These are phyloP conservation scores for Phylloporus sp. DNA, from an alignment of 768 basidiomycete genomes.

Conservation along the genomic window DNA sequence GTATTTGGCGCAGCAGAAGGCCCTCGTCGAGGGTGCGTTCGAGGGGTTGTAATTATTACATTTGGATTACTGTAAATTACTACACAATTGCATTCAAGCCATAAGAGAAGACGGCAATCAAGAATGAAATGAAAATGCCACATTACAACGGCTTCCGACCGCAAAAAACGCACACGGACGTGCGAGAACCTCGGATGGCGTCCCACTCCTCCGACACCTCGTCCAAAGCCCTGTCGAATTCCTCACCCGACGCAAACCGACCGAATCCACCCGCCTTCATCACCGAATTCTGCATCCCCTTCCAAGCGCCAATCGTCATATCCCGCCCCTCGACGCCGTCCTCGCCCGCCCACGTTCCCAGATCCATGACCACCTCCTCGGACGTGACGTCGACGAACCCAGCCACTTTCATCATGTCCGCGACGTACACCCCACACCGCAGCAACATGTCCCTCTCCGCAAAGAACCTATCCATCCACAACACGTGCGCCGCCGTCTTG, in stretches of 20 bases:
- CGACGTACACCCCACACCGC: conserved; percentile 9
- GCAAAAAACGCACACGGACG: conserved; percentile 1
- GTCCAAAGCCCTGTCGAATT: conserved; percentile 17
- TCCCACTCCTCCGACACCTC: conserved; percentile 26
- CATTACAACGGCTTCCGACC: conserved; percentile 14
- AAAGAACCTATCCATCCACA: conserved; percentile 12
- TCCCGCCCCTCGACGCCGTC: conserved; percentile 18
- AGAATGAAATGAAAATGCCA: too few relatives aligned
- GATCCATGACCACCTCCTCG: conserved; percentile 14
- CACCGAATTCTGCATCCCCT: conserved; percentile 21
- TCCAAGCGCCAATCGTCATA: conserved; percentile 14
- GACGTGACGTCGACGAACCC: conserved; percentile 17
- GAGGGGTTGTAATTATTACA: conserved; percentile 40
- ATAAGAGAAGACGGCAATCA: too few relatives aligned
- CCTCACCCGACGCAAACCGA: conserved; percentile 14
- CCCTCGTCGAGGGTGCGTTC: conserved; percentile 57
- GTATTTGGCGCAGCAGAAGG: conserved; percentile 62
- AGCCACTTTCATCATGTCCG: conserved; percentile 17
- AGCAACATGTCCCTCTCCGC: conserved; percentile 6
- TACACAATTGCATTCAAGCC: too few relatives aligned
- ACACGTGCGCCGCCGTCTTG: conserved; percentile 5
- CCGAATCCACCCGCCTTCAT: conserved; percentile 16
- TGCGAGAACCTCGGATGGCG: conserved; percentile 10
- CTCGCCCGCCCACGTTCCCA: conserved; percentile 25
- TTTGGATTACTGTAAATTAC: too few relatives aligned